Base-by-base conservation (phyloP, 176 grass and related monocot genomes). In the Luzula sylvatica region DNA sequence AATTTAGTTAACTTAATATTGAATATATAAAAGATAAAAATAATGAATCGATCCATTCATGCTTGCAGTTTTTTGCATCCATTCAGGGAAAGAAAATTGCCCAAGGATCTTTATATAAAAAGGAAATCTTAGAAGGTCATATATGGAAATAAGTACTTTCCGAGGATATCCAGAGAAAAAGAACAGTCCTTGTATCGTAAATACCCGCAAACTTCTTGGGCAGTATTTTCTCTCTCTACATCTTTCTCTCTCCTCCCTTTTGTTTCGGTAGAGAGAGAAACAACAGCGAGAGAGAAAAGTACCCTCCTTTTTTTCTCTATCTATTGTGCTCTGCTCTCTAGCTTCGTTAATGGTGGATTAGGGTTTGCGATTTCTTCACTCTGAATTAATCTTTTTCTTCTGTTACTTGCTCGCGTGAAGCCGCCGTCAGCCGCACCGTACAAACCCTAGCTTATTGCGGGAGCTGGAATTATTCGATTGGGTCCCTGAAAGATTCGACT, bases 281-380 rank as follows among this genome's bases (percentile, higher is more conserved):
- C 21, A 7, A 35, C 19, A 25, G 49, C 20, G n/a, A n/a, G n/a
- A 53, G 65, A 47, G 8, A 26, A 46, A 28, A 28, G 42, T 29
- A 29, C 44, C 67, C 19, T 48, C 55, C 52, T 64, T 64, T 27
- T 35, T 46, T 64, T 46, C 58, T 70, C 50, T 58, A 46, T 55
- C 49, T 52, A 24, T 35, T 39, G 7, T 8, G 4, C 15, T 4
- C 43, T 18, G 42, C 19, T 23, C 5, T 12, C 43, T 49, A 20
- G 43, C 60, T 64, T 49, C 38, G 76, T 81, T 73, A 79, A 79
- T 72, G 78, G 55, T 50, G 55, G 62, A 26, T 35, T 77, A 70
- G 79, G 75, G 69, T 83, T 79, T 69, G 55, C 24, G 13, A 38
- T 7, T 56, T 17, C 19, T 5, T 49, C 38, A 42, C 23, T 22